Conservation (phyloP, 1,284 basidiomycete species). For the Ceratobasidium sp. region DNA sequence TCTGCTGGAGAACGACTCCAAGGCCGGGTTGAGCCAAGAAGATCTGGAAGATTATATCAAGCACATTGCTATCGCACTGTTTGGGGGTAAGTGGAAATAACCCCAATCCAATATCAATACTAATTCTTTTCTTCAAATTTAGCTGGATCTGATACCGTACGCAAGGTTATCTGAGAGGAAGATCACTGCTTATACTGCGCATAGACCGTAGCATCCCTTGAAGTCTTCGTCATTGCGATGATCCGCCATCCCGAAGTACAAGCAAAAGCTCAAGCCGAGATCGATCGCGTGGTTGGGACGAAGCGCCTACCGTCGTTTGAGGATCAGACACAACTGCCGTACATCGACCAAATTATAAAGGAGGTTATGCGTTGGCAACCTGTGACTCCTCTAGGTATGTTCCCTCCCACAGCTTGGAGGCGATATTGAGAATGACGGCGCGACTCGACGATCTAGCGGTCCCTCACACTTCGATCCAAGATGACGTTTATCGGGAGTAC, state of each 20-base stretch:
- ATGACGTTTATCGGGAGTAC: conserved; percentile 42
- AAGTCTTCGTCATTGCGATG: conserved; percentile 27
- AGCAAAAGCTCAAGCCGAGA: conserved; percentile 45
- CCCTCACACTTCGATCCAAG: conserved; percentile 39
- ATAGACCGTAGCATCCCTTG: conserved; percentile 22
- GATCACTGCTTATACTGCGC: background rate
- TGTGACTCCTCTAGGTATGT: conserved; percentile 41
- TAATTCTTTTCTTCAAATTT: background rate
- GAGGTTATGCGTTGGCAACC: conserved; percentile 46
- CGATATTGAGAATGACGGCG: background rate
- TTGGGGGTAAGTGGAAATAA: conserved; percentile 14
- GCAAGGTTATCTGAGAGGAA: background rate
- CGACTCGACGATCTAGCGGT: conserved; percentile 28
- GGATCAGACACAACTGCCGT: conserved; percentile 44
- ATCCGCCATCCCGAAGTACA: conserved; percentile 41
- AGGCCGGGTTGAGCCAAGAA: background rate
- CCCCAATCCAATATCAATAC: background rate
- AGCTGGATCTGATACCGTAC: conserved; percentile 32
- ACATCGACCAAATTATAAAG: conserved; percentile 44
- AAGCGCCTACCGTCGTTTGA: conserved; percentile 45
- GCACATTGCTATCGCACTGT: conserved; percentile 29
- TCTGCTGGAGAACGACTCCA: background rate
- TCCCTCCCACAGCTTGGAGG: too few relatives aligned
- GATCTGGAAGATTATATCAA: conserved; percentile 23
- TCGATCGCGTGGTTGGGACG: conserved; percentile 46